These are phyloP conservation scores for Pseudogymnoascus sp. DNA, from an alignment of 2,329 filamentous ascomycete species.

Conservation along the genomic window DNA sequence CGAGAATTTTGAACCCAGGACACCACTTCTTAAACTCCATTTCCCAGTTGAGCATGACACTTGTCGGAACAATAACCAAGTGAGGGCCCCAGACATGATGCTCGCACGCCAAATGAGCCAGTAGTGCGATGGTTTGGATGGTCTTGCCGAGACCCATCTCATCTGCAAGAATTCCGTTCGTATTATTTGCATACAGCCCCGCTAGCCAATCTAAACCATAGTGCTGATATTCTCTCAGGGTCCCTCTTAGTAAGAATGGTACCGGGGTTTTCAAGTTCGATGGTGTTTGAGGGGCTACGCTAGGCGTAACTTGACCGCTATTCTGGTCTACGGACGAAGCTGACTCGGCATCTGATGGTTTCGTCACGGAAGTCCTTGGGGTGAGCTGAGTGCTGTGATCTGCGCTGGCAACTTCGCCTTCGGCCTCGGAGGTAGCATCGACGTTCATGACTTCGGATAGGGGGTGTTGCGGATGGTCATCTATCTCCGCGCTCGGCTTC, in stretches of 20 bases:
- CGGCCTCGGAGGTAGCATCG: not conserved
- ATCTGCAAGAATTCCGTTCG: conserved; percentile 93
- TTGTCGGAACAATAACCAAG: conserved; percentile 91
- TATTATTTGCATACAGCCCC: conserved; percentile 81
- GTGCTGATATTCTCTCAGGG: conserved; percentile 89
- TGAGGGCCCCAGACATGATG: conserved; percentile 94
- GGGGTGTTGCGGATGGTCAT: not conserved
- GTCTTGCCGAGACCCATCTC: conserved; percentile 99
- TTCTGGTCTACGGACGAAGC: conserved; percentile 29
- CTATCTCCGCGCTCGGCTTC: not conserved
- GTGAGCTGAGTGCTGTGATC: conserved; percentile 31
- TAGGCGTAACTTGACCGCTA: conserved; percentile 28
- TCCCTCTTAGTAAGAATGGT: conserved; percentile 78
- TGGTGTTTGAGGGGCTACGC: conserved; percentile 32
- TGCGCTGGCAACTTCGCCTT: conserved; percentile 21
- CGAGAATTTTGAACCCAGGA: conserved; percentile 94
- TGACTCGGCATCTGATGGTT: conserved; percentile 27
- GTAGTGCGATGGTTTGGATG: conserved; percentile 89
- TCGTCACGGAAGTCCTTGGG: conserved; percentile 29
- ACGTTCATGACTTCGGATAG: conserved; percentile 10
- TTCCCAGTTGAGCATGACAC: conserved; percentile 99
- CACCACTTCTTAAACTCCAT: conserved; percentile 99
- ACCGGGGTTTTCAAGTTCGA: conserved; percentile 56
- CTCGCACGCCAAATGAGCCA: conserved; percentile 85
- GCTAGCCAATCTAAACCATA: conserved; percentile 96